Evolutionary conservation across 805 yeast species (phyloP), one percentile per base, ranked within the genome.

Genomic region (Vanderwaltozyma tropicalis): DNA sequence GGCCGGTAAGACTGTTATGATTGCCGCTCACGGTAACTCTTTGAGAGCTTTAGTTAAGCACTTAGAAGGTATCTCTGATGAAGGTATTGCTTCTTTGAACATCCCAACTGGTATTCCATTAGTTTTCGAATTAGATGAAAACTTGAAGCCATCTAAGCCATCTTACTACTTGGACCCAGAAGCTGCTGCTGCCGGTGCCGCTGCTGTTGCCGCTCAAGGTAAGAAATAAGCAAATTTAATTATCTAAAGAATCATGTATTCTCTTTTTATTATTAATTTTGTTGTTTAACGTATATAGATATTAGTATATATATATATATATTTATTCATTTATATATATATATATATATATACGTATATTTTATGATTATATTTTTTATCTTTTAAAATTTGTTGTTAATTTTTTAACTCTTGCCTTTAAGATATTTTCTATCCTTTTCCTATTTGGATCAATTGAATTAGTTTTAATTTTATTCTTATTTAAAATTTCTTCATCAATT

Each of bases 161-260:
- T 78, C 94, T 55, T 86, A 88, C 77, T 88, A 88, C 80, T 80
- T 88, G 69, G 97, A 88, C 71, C 97, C 97, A 59, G 96, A 86
- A 72, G 97, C 96, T 59, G 97, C 97, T 59, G 95, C 88, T 49
- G 96, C 96, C 40, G 97, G 97, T 75, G 97, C 96, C 50, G 96
- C 96, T 61, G 96, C 96, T 44, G 97, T 88, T 55, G 97, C 96
- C 57, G 85, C 85, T 57, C 97, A 88, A 73, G 97, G 97, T 66
- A 72, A 72, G 63, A 76, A 75, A 45, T 45, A 49, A 43, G 33
- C 34, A 16, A n/a, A 9, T 10, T 24, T 35, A 31, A 30, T 17
- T 29, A 13, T 5, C 17, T n/a, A 28, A 21, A 9, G 6, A 18
- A 4, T 20, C 14, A 12, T 21, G 21, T 13, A 28, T 28, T 33